Percentiles rank a stretch among this genome's conserved stretches.
Conservation (phyloP, 495 filamentous ascomycete species). For the Daldinia caldariorum region DNA sequence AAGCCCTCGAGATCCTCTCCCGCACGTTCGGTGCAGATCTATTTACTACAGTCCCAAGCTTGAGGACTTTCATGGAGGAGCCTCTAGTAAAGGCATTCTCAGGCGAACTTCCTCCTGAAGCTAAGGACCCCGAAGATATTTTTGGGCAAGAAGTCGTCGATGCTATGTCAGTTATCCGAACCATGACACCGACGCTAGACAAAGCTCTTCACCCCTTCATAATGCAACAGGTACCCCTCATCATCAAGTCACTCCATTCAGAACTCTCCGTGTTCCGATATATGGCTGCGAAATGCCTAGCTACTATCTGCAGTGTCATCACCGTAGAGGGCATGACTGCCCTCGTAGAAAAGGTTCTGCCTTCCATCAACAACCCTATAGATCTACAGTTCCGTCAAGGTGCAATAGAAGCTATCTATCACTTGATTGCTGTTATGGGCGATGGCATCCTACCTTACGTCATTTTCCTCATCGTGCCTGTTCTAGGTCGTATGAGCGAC, state of each 20-base stretch:
- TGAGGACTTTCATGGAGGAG: slow-evolving; percentile 79
- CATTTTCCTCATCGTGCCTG: slow-evolving; percentile 98
- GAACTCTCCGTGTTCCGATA: slow-evolving; percentile 91
- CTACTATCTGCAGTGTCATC: slow-evolving; percentile 95
- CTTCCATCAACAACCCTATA: slow-evolving; percentile 85
- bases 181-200: slow-evolving; percentile 85
- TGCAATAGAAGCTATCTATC: slow-evolving; percentile 91
- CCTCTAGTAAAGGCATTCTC: slow-evolving; percentile 79
- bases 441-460: slow-evolving; percentile 96
- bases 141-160: slow-evolving; percentile 93
- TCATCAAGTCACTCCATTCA: slow-evolving; percentile 86
- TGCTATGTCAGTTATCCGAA: slow-evolving; percentile 89
- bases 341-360: slow-evolving; percentile 90
- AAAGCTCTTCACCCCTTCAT: slow-evolving; percentile 78
- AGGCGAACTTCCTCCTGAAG: slow-evolving; percentile 74
- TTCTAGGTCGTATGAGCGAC: slow-evolving; percentile 98
- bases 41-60: slow-evolving; percentile 80
- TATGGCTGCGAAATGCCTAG: slow-evolving; percentile 96
- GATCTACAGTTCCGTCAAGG: slow-evolving; percentile 91
- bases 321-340: slow-evolving; percentile 94
- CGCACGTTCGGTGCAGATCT: slow-evolving; percentile 78
- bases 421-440: slow-evolving; percentile 98
- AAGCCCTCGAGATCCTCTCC: slow-evolving; percentile 88
- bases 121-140: slow-evolving; percentile 71
- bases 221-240: slow-evolving; percentile 81